These are phyloP conservation scores for Zizania palustris DNA, from an alignment of 202 grass and related monocot genomes.

Conservation along the genomic window DNA sequence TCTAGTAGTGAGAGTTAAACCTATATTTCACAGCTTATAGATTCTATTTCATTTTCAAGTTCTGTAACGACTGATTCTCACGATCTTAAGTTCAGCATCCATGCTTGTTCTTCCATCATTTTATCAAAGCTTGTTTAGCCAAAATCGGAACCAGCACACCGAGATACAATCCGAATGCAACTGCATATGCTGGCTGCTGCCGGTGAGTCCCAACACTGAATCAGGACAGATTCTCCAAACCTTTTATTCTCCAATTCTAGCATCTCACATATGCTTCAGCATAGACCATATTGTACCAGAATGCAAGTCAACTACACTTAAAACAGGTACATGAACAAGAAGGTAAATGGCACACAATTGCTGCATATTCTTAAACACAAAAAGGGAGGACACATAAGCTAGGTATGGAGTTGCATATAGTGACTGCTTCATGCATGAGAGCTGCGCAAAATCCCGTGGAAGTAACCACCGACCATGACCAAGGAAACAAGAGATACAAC, in stretches of 20 bases:
- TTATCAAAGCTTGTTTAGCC: too few relatives aligned
- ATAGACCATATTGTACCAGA: background rate
- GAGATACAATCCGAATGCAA: background rate
- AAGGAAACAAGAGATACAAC: conserved; percentile 76
- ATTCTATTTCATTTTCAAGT: too few relatives aligned
- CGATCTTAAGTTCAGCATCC: too few relatives aligned
- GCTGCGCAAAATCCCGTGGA: conserved; percentile 75
- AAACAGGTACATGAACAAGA: background rate
- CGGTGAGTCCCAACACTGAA: background rate
- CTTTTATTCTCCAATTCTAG: background rate
- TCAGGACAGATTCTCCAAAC: background rate
- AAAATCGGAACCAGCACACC: background rate
- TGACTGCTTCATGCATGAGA: conserved; percentile 41
- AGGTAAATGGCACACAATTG: background rate
- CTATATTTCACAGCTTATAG: too few relatives aligned
- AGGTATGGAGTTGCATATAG: background rate
- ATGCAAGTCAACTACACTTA: background rate
- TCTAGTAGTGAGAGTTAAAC: too few relatives aligned
- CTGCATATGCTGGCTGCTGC: background rate
- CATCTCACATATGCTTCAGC: conserved; percentile 6
- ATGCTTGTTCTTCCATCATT: too few relatives aligned
- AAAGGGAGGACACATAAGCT: background rate
- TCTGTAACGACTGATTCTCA: too few relatives aligned
- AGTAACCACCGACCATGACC: conserved; percentile 79
- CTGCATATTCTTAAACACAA: conserved; percentile 4